These are phyloP conservation scores for Erysimum cheiranthoides DNA, from an alignment of 345 rosid species.

Conservation along the genomic window DNA sequence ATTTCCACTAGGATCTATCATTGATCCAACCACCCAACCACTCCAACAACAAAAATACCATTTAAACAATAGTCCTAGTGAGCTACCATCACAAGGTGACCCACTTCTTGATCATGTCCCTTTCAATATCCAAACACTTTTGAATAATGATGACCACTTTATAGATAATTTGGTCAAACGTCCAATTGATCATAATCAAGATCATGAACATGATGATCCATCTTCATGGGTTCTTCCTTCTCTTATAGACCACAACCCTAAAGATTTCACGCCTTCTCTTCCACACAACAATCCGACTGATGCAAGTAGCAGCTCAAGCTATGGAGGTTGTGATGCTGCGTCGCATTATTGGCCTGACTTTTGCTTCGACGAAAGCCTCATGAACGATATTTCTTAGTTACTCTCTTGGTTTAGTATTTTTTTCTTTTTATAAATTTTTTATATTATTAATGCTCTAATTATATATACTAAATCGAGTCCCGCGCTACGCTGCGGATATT, in stretches of 20 bases:
- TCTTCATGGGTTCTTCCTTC: constrained; percentile 47
- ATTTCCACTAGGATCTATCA: constrained; percentile 28
- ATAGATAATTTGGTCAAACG: constrained; percentile 39
- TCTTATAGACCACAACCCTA: constrained; percentile 39
- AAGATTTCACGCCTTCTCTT: constrained; percentile 16
- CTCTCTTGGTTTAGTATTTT: constrained; percentile 9
- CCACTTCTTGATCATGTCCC: constrained; percentile 47
- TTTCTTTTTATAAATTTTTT: not conserved
- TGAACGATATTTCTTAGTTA: constrained; percentile 40
- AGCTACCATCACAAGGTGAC: constrained; percentile 42
- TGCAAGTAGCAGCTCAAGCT: constrained; percentile 47
- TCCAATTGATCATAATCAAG: constrained; percentile 26
- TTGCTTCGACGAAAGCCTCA: constrained; percentile 46
- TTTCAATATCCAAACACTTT: constrained; percentile 46
- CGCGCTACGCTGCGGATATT: no score
- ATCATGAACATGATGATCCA: constrained; percentile 31
- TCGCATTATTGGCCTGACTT: constrained; percentile 48
- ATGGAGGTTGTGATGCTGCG: constrained; percentile 35
- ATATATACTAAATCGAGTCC: not conserved
- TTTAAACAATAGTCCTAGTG: constrained; percentile 42
- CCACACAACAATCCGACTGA: constrained; percentile 34
- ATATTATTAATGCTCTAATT: constrained; percentile 21
- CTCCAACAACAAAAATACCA: constrained; percentile 42
- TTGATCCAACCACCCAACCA: constrained; percentile 43
- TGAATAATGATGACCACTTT: constrained; percentile 44